A percentile compares a stretch with the other conserved stretches of the same genome.
Evolutionary conservation across 345 rosid species (phyloP).

Genomic region (Lenwebbia sp.): DNA sequence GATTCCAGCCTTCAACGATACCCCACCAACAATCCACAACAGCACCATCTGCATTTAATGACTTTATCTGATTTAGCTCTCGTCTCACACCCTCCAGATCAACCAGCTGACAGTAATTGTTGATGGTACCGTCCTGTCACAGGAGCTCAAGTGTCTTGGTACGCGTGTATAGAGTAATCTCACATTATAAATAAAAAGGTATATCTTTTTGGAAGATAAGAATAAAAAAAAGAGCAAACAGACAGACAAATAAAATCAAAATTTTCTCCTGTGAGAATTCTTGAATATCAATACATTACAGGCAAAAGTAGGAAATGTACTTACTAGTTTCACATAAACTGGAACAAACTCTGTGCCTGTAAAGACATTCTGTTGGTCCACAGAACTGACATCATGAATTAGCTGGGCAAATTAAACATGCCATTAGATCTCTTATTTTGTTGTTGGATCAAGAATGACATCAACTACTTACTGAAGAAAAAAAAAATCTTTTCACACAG

Average conservation of each 20-base stretch:
- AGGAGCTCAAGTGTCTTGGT: constrained; percentile 6
- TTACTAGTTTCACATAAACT: constrained; percentile 78
- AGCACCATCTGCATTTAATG: constrained; percentile 72
- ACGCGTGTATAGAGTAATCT: neutral
- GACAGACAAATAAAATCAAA: neutral
- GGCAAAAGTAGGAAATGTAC: constrained; percentile 10
- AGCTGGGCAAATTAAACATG: constrained; percentile 38
- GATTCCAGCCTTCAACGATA: constrained; percentile 86
- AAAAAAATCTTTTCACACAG: neutral
- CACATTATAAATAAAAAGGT: neutral
- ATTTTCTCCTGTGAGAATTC: neutral
- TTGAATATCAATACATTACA: neutral
- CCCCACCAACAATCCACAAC: constrained; percentile 98
- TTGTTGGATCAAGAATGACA: neutral
- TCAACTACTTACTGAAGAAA: neutral
- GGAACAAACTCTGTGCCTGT: constrained; percentile 54
- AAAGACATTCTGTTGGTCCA: constrained; percentile 42
- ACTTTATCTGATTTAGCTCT: constrained; percentile 67
- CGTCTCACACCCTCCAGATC: constrained; percentile 61
- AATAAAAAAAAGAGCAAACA: neutral
- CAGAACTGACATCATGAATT: constrained; percentile 65
- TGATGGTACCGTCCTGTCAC: constrained; percentile 51
- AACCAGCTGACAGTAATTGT: constrained; percentile 70
- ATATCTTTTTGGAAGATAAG: neutral
- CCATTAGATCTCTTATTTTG: neutral